These are phyloP conservation scores for Russula virescens DNA, from an alignment of 768 basidiomycete species.

Conservation along the genomic window DNA sequence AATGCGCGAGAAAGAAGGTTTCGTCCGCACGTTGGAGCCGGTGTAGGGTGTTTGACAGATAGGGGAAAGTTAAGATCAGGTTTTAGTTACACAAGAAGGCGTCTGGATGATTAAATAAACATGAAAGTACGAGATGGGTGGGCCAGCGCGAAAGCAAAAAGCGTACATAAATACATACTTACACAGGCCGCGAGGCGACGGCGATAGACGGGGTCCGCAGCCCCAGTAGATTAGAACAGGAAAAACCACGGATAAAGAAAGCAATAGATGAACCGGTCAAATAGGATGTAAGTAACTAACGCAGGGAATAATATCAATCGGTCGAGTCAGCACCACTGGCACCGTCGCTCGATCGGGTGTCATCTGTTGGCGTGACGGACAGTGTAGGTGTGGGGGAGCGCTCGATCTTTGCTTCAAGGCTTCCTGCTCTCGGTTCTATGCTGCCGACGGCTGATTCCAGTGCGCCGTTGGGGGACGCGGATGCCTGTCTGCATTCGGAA, in stretches of 20 bases:
- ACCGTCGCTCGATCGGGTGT: constrained; percentile 17
- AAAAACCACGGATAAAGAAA: constrained; percentile 19
- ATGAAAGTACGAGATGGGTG: constrained; percentile 21
- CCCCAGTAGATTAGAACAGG: constrained; percentile 11
- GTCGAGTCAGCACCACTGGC: constrained; percentile 8
- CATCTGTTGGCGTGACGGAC: constrained; percentile 18
- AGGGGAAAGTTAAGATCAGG: constrained; percentile 16
- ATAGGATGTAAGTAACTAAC: constrained; percentile 21
- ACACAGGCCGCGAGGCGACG: constrained; percentile 8
- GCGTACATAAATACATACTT: constrained; percentile 25
- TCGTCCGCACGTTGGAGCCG: neutral
- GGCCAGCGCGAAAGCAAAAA: constrained; percentile 19
- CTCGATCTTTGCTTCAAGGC: constrained; percentile 18
- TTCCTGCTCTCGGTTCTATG: constrained; percentile 10
- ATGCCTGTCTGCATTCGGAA: constrained; percentile 56
- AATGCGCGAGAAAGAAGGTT: neutral
- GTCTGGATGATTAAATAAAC: constrained; percentile 23
- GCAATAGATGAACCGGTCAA: constrained; percentile 11
- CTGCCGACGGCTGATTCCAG: constrained; percentile 2
- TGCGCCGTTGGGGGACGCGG: constrained; percentile 13
- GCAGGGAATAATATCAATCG: constrained; percentile 19
- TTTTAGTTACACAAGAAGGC: constrained; percentile 19
- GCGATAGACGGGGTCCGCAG: neutral
- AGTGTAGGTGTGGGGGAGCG: constrained; percentile 19
- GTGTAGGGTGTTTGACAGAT: constrained; percentile 14